Base-by-base conservation (phyloP, 805 yeast species). In the Grigorovia transvaalensis region DNA sequence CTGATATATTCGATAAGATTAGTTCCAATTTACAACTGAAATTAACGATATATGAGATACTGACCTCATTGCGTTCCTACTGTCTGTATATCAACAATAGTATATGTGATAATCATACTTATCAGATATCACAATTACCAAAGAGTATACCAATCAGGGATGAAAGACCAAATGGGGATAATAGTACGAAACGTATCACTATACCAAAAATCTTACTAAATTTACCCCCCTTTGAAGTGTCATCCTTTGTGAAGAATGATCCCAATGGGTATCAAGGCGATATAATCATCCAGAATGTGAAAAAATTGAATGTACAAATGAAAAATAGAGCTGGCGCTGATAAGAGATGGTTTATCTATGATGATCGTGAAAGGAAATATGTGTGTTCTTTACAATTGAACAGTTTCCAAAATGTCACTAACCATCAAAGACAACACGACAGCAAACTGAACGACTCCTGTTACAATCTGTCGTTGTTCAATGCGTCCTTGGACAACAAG, bases 151-250 rank as follows among this genome's bases (percentile, higher is more conserved):
- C 3, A 6, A 6, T 23, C 6, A 23, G 27, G 27, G 27, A 23
- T 6, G 27, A 23, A 23, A 23, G 27, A 23, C 27, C 27, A 23
- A 23, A 23, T 23, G 27, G 27, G 27, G 6, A 38, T 3, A 38
- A 38, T 38, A 8, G 17, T n/a, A 38, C n/a, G 8, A n/a, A 38
- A n/a, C n/a, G 41, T n/a, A 52, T 57, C 27, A 56, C 57, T 18
- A 48, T 61, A 1, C 70, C 70, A 8, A 46, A 53, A 12, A 53
- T 52, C 15, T 53, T 66, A 35, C 23, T 59, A 13, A 52, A 57
- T 11, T 50, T 66, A 13, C 69, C 70, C 17, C 68, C 69, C 8
- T 66, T 66, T 44, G 59, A 63, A 52, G 66, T 65, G 7, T 64
- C 69, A 11, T 66, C 69, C 13, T 66, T 66, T 43, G 52, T 57